phyloP scores from a whole-genome alignment of 2,329 filamentous ascomycete genomes.

The Aurifilum marmelostoma region DNA sequence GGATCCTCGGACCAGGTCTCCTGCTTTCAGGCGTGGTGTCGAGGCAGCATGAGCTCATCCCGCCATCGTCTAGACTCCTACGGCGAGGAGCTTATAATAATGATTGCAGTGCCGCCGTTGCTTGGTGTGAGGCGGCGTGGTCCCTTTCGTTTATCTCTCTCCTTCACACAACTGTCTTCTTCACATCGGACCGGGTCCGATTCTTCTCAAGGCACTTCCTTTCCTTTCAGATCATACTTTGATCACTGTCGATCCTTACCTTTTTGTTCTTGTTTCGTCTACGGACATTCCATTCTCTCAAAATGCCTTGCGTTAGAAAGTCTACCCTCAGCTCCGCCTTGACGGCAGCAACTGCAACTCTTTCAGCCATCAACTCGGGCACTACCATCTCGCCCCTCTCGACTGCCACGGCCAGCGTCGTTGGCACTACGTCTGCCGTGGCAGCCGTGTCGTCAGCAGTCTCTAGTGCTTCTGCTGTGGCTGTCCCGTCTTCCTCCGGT shows the following conservation, averaged over 20 bases:
- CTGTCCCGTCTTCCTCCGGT: no score
- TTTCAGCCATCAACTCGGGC: conserved; percentile 20
- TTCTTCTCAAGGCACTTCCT: background rate
- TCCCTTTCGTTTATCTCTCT: background rate
- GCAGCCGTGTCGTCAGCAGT: no score
- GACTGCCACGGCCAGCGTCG: background rate
- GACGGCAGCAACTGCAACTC: conserved; percentile 23
- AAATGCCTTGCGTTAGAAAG: conserved; percentile 23
- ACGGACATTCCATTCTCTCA: conserved; percentile 6
- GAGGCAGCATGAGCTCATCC: background rate
- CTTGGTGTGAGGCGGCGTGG: background rate
- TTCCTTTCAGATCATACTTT: conserved; percentile 4
- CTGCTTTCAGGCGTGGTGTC: background rate
- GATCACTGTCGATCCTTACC: conserved; percentile 17
- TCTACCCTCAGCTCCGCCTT: conserved; percentile 25
- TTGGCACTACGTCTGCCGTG: background rate
- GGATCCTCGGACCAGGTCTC: conserved; percentile 2
- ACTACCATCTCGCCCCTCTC: background rate
- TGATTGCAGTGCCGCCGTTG: background rate
- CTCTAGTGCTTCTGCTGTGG: conserved; percentile 7
- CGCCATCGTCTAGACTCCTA: background rate
- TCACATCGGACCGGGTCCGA: conserved; percentile 4
- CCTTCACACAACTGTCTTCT: background rate
- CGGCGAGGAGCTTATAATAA: background rate
- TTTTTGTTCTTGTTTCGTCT: background rate